These are phyloP conservation scores for Arxiozyma heterogenica DNA, from an alignment of 1,139 yeast genomes.

Conservation along the genomic window DNA sequence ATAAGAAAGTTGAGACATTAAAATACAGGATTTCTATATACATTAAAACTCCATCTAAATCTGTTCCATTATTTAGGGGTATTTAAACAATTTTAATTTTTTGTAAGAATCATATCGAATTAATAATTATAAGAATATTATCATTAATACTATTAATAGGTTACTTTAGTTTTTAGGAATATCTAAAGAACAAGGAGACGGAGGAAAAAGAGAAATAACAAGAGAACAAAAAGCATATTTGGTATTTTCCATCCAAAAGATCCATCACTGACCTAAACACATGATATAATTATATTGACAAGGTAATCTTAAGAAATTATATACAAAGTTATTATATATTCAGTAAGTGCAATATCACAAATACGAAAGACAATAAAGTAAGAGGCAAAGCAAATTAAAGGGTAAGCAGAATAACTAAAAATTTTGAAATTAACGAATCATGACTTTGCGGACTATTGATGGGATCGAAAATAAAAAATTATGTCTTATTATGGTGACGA, in stretches of 20 bases:
- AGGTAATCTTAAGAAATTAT: too few relatives aligned
- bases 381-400: not conserved
- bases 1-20: too few relatives aligned
- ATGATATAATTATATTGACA: not conserved
- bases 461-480: conserved; percentile 33
- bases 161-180: not conserved
- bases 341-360: not conserved
- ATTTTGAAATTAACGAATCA: not conserved
- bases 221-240: not conserved
- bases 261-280: not conserved
- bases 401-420: not conserved
- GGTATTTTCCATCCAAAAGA: not conserved
- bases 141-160: too few relatives aligned
- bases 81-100: too few relatives aligned
- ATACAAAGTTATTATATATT: too few relatives aligned
- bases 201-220: not conserved
- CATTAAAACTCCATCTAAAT: too few relatives aligned
- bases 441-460: conserved; percentile 2
- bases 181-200: not conserved
- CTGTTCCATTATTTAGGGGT: not conserved
- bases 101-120: not conserved
- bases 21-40: not conserved
- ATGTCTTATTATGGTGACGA: conserved; percentile 63
- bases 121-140: too few relatives aligned
- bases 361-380: not conserved